phyloP scores from a whole-genome alignment of 2,329 filamentous ascomycete genomes.

The Fusarium lyarnte region DNA sequence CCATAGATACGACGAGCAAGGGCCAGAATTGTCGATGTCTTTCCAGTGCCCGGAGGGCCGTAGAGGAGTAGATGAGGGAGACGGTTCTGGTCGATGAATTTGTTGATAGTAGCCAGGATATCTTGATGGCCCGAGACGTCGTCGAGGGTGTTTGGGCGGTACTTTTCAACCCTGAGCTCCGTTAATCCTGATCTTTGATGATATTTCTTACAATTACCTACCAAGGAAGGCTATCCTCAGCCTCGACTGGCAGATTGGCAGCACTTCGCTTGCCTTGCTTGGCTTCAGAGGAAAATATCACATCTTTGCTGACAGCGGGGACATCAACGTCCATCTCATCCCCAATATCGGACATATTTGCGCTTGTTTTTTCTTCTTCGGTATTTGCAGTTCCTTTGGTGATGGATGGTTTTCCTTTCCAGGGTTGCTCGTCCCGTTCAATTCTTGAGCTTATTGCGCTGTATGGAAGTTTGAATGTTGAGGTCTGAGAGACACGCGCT shows the following conservation, averaged over 20 bases:
- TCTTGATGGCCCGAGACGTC: slow-evolving; percentile 98
- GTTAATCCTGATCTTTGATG: neutral
- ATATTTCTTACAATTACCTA: slow-evolving; percentile 49
- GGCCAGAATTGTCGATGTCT: slow-evolving; percentile 95
- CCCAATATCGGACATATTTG: slow-evolving; percentile 66
- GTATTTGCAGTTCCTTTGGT: neutral
- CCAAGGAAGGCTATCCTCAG: slow-evolving; percentile 95
- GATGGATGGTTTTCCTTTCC: neutral
- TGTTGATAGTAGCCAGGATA: slow-evolving; percentile 97
- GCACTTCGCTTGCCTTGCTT: slow-evolving; percentile 91
- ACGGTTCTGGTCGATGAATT: slow-evolving; percentile 93
- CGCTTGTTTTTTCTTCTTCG: neutral
- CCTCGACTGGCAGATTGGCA: slow-evolving; percentile 92
- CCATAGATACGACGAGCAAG: slow-evolving; percentile 95
- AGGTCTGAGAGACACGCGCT: slow-evolving; percentile 46
- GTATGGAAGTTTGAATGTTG: slow-evolving; percentile 20
- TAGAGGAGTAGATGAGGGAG: slow-evolving; percentile 96
- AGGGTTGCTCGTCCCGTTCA: neutral
- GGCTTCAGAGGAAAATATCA: slow-evolving; percentile 78
- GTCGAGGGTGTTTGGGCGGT: slow-evolving; percentile 85
- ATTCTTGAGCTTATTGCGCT: neutral
- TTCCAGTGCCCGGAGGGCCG: slow-evolving; percentile 94
- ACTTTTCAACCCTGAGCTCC: slow-evolving; percentile 86
- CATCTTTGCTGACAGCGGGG: slow-evolving; percentile 57
- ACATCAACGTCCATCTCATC: slow-evolving; percentile 71